Evolutionary conservation across 2,329 filamentous ascomycete genomes (phyloP).

Genomic region (Colletotrichum viniferum): DNA sequence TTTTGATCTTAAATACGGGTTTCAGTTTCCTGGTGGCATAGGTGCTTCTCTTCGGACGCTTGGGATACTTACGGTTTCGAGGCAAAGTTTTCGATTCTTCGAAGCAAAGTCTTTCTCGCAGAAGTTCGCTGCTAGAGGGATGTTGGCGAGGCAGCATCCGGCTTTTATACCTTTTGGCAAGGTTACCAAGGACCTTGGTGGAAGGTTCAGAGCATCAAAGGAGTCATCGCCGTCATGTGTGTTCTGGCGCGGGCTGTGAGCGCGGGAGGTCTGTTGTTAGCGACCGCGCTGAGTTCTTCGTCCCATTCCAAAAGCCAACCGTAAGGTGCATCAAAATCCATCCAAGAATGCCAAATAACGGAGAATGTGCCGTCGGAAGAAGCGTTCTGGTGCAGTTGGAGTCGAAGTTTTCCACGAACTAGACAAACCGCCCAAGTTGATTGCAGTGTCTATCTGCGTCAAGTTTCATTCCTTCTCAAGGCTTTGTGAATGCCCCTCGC

Average conservation of each 20-base stretch:
- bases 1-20: neutral
- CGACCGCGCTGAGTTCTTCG: neutral
- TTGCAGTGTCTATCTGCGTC: neutral
- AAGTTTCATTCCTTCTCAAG: neutral
- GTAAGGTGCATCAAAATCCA: neutral
- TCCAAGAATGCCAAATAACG: neutral
- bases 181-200: neutral
- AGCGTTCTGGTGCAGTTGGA: neutral
- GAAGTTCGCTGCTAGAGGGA: fast-evolving
- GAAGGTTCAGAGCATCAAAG: neutral
- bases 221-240: neutral
- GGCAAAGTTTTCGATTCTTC: neutral
- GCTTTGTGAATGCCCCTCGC: neutral
- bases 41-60: neutral
- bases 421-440: neutral
- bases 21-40: neutral
- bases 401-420: neutral
- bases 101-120: neutral
- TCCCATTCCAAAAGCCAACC: neutral
- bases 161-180: neutral
- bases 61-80: neutral
- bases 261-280: neutral
- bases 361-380: neutral
- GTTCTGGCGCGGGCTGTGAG: neutral
- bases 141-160: neutral